These are phyloP conservation scores for Tinospora cordifolia DNA, from an alignment of 164 flowering plant species.

Conservation along the genomic window DNA sequence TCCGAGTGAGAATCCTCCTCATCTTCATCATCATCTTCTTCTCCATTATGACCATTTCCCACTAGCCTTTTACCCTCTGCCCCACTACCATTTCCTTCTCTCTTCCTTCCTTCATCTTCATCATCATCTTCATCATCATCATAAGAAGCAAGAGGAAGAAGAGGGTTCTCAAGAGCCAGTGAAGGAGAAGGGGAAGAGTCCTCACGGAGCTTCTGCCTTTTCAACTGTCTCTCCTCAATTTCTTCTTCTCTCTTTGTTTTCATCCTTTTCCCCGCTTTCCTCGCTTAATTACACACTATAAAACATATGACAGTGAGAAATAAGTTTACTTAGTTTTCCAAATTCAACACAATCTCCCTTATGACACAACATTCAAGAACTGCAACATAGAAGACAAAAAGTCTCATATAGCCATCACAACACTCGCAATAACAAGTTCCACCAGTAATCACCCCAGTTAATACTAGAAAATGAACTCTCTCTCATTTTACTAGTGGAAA, in stretches of 20 bases:
- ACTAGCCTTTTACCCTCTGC: constrained; percentile 4
- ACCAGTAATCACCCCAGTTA: too few relatives aligned
- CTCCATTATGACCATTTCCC: constrained; percentile 19
- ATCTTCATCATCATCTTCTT: constrained; percentile 34
- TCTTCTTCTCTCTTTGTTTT: constrained; percentile 32
- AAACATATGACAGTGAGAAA: too few relatives aligned
- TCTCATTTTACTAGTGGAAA: too few relatives aligned
- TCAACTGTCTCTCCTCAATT: constrained; percentile 26
- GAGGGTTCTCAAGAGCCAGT: constrained; percentile 43
- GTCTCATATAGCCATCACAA: too few relatives aligned
- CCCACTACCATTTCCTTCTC: constrained; percentile 3
- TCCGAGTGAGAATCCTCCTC: constrained; percentile 14
- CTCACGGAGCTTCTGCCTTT: constrained; percentile 36
- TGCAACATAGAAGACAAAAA: too few relatives aligned
- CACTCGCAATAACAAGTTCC: too few relatives aligned
- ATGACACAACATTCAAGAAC: too few relatives aligned
- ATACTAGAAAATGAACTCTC: too few relatives aligned
- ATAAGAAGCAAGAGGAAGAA: constrained; percentile 57
- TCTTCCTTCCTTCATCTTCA: constrained; percentile 22
- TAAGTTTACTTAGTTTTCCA: too few relatives aligned
- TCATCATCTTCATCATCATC: constrained; percentile 51
- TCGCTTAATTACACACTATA: not conserved
- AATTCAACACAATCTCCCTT: too few relatives aligned
- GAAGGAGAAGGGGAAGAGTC: constrained; percentile 27
- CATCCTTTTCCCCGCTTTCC: constrained; percentile 25